Evolutionary conservation across 306 rosid genomes (phyloP).

Genomic region (Sesbania bispinosa): DNA sequence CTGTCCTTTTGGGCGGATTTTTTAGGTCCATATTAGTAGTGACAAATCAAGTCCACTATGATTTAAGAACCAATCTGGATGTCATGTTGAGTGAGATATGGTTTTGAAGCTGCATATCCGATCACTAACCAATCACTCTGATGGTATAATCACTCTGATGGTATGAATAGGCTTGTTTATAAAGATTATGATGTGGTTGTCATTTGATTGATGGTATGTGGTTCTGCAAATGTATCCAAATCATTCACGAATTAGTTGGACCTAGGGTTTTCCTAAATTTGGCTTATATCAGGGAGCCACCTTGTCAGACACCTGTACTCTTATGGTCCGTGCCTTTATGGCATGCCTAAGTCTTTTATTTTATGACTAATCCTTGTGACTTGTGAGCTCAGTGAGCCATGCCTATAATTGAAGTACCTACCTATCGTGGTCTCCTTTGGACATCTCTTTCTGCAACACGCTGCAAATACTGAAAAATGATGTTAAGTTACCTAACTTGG

Average conservation of each 20-base stretch:
- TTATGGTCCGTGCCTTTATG: too few relatives aligned
- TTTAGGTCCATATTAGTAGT: neutral
- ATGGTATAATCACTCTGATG: conserved; percentile 2
- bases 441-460: neutral
- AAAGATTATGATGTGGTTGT: neutral
- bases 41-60: neutral
- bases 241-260: neutral
- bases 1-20: neutral
- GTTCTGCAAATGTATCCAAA: neutral
- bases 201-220: neutral
- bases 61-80: neutral
- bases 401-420: neutral
- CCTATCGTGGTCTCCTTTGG: neutral
- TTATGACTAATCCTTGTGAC: neutral
- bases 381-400: neutral
- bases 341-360: neutral
- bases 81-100: neutral
- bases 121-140: neutral
- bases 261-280: neutral
- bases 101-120: neutral
- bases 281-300: neutral
- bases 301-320: neutral
- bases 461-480: neutral
- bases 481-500: neutral
- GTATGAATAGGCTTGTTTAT: neutral